Percentiles rank a stretch among this genome's conserved stretches.
phyloP scores from a whole-genome alignment of 306 rosid genomes.

The Trifolium repens region DNA sequence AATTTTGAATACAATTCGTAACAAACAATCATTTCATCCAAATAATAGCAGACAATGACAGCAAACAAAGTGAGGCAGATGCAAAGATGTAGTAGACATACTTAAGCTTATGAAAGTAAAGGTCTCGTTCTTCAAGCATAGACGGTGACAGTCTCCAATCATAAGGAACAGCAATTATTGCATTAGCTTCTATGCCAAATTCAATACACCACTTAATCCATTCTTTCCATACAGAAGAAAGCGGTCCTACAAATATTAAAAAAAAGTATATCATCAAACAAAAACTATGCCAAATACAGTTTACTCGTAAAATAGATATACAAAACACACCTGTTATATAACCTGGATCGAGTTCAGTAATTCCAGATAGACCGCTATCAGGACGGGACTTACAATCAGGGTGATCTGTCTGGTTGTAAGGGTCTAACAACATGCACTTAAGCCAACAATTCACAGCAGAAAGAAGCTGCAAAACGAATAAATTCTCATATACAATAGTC shows the following conservation, averaged over 20 bases:
- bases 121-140: constrained; percentile 94
- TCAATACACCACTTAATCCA: constrained; percentile 99
- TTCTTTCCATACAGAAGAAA: constrained; percentile 96
- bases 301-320: not conserved
- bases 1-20: constrained; percentile 10
- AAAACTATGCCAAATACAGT: constrained; percentile 17
- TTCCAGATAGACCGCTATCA: constrained; percentile 96
- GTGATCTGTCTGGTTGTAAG: constrained; percentile 92
- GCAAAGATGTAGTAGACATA: constrained; percentile 51
- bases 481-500: not conserved
- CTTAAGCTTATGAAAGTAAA: constrained; percentile 97
- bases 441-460: constrained; percentile 99
- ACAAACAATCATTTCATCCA: constrained; percentile 28
- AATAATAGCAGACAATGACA: constrained; percentile 21
- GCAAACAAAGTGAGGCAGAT: constrained; percentile 24
- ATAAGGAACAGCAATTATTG: constrained; percentile 94
- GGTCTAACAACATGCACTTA: constrained; percentile 89
- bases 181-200: constrained; percentile 95
- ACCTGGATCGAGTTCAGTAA: constrained; percentile 98
- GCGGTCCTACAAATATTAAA: constrained; percentile 71
- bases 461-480: constrained; percentile 68
- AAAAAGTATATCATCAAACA: constrained; percentile 3
- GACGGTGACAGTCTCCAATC: constrained; percentile 97
- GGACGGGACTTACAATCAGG: constrained; percentile 96
- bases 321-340: constrained; percentile 78